Evolutionary conservation across 805 yeast species (phyloP), one percentile per base, ranked within the genome.

Genomic region (Komagataella mondaviorum): DNA sequence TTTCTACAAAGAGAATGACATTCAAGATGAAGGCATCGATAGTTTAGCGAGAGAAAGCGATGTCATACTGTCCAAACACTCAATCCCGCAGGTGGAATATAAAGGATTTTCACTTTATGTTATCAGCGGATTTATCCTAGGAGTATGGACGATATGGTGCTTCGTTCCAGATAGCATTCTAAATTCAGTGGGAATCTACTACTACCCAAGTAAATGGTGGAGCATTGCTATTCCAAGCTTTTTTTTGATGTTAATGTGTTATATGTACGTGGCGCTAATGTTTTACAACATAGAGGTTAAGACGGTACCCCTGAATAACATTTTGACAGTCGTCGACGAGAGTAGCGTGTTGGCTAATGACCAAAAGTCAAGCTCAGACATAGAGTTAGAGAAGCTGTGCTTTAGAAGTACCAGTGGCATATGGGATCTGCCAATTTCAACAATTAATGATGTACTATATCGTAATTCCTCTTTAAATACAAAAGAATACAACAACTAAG

Each of bases 131-230:
- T 65, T 81, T 1, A 71, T 77, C 0, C 70, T 87, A 23, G 52
- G 72, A 2, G 64, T 76, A 4, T 85, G 86, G 75, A 55, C 82
- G 1, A 54, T 77, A 4, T 91, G 98, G 97, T 78, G 95, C 1
- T 60, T 85, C 3, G 60, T 81, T 0, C 97, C 97, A 0, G 76
- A 77, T 44, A 55, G 60, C n/a, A 58, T 76, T 43, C 74, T 85
- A 46, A 72, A 79, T 52, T 58, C 58, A 6, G 56, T 79, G 30
- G 81, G 80, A 16, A 77, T 84, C 17, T 77, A 75, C 59, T 89
- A 81, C 64, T 85, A 82, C 58, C 98, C 98, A 0, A 85, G 91
- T 36, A 73, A 95, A 56, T 85, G 90, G 81, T 93, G 98, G 99
- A 83, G 95, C 2, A 62, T 86, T 43, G 85, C 88, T 1, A 64